Conservation (phyloP, 2,329 filamentous ascomycete genomes). For the Sporothrix euskadiensis region DNA sequence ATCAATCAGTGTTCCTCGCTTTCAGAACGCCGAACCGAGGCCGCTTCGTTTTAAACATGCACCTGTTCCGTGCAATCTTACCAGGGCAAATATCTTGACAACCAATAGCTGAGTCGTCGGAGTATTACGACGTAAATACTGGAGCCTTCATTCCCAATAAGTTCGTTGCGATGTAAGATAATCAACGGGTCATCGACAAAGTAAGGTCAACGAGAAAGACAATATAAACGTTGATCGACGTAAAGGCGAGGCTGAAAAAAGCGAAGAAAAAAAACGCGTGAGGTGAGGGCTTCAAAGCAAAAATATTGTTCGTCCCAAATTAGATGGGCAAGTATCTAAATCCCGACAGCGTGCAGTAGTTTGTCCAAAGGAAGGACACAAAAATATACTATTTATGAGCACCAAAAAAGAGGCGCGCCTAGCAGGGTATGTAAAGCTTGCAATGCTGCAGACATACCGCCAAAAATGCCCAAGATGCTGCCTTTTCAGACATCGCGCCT, state of each 20-base stretch:
- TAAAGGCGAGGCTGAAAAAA: too few relatives aligned
- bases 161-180: conserved; percentile 1
- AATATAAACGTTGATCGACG: background rate
- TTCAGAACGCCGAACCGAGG: background rate
- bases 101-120: background rate
- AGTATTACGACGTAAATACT: too few relatives aligned
- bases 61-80: background rate
- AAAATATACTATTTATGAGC: background rate
- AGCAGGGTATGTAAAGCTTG: background rate
- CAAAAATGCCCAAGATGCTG: background rate
- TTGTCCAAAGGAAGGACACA: background rate
- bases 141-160: too few relatives aligned
- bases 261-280: background rate
- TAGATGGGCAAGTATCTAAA: background rate
- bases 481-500: background rate
- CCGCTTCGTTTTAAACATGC: background rate
- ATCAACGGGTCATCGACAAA: background rate
- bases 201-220: background rate
- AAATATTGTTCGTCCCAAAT: too few relatives aligned
- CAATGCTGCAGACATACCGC: background rate
- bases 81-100: background rate
- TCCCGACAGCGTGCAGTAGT: background rate
- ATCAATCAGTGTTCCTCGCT: background rate
- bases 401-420: background rate
- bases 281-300: background rate